Evolutionary conservation across 371 early-diverging fungal species (phyloP).

Genomic region (Circinella umbellata): DNA sequence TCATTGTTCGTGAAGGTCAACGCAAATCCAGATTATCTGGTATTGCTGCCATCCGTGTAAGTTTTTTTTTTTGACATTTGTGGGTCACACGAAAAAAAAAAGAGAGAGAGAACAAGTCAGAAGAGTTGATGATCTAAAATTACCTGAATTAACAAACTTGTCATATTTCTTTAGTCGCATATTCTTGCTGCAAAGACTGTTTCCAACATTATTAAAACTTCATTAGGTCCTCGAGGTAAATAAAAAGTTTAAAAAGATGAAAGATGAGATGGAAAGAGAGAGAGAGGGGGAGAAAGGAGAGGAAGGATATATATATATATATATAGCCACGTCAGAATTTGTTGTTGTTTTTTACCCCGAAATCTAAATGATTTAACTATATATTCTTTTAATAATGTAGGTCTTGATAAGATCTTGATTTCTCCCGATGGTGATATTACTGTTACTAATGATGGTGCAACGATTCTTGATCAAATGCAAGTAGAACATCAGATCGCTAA

Average conservation of each 20-base stretch:
- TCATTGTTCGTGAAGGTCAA: slow-evolving; percentile 94
- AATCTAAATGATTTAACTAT: background rate
- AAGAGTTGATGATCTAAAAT: too few species aligned
- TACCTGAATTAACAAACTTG: too few species aligned
- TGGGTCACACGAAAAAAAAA: background rate
- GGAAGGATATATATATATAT: too few species aligned
- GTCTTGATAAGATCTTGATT: slow-evolving; percentile 99
- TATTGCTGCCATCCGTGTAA: slow-evolving; percentile 93
- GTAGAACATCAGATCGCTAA: slow-evolving; percentile 99
- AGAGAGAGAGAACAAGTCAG: background rate
- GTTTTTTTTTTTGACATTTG: slow-evolving; percentile 9
- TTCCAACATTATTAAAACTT: slow-evolving; percentile 95
- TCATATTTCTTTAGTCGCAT: slow-evolving; percentile 75
- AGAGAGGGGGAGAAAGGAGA: background rate
- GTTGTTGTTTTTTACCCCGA: background rate
- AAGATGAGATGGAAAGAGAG: background rate
- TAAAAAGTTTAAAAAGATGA: background rate
- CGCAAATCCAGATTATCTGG: slow-evolving; percentile 86
- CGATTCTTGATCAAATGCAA: slow-evolving; percentile 99
- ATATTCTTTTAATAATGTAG: slow-evolving; percentile 38
- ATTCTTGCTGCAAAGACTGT: slow-evolving; percentile 98
- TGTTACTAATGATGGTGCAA: slow-evolving; percentile 99
- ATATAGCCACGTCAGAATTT: background rate
- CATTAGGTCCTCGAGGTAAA: slow-evolving; percentile 98
- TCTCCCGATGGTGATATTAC: slow-evolving; percentile 99